A percentile compares a stretch with the other conserved stretches of the same genome.
phyloP scores from a whole-genome alignment of 306 rosid species.

The Begonia fuchsioides region DNA sequence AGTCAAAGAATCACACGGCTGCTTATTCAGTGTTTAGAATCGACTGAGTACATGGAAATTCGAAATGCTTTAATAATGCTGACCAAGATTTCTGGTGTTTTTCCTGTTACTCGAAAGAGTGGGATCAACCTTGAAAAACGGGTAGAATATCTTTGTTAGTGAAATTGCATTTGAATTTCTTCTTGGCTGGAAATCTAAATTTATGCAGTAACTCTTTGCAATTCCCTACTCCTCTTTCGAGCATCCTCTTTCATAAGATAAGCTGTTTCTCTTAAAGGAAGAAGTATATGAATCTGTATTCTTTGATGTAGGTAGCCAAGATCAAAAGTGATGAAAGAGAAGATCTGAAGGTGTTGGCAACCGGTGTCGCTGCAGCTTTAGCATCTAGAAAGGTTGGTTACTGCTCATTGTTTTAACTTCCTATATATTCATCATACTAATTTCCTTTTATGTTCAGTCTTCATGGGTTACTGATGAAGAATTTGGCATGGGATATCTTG shows the following conservation, averaged over 20 bases:
- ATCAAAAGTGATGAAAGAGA: constrained; percentile 94
- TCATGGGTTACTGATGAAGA: constrained; percentile 95
- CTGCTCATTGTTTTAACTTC: constrained; percentile 3
- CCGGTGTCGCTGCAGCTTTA: constrained; percentile 90
- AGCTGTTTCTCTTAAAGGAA: no score
- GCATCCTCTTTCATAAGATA: no score
- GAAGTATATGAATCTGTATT: no score
- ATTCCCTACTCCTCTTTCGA: no score
- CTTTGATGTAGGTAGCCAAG: constrained; percentile 62
- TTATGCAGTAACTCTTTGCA: no score
- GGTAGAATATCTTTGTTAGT: constrained; percentile 23
- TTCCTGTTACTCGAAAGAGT: constrained; percentile 92
- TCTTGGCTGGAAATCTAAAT: no score
- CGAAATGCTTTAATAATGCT: constrained; percentile 87
- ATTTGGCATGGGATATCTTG: constrained; percentile 87
- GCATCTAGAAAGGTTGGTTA: constrained; percentile 82
- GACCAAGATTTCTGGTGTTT: constrained; percentile 83
- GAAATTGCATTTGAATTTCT: neutral
- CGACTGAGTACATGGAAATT: constrained; percentile 95
- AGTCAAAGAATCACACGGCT: constrained; percentile 87
- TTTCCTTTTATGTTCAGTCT: constrained; percentile 32
- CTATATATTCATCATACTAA: constrained; percentile 2
- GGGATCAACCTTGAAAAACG: constrained; percentile 94
- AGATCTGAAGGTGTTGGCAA: constrained; percentile 96
- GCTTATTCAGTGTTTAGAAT: constrained; percentile 87